Evolutionary conservation across 192 early-diverging fungal genomes (phyloP), one percentile per base, ranked within the genome.

Genomic region (Spinellus fusiger): DNA sequence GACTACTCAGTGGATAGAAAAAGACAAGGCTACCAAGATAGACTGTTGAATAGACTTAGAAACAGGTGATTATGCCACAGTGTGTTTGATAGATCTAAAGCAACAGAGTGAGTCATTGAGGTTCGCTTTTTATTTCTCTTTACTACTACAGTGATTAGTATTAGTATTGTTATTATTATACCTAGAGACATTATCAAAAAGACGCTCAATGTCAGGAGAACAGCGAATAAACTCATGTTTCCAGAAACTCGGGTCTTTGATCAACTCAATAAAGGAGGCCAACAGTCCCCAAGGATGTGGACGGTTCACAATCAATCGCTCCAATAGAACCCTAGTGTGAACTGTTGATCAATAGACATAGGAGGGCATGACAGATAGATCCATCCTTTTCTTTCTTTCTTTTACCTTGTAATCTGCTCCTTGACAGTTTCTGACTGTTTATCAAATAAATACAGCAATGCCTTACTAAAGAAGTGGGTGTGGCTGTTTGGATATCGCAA

Each of bases 201-300:
- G 66, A 16, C 84, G 80, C 61, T 93, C 87, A 56, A 93, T 89
- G 59, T 91, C 89, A 5, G 88, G 80, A 12, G 89, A 83, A 50
- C 85, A 85, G 32, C 82, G 75, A 7, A 80, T 81, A 48, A 85
- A 85, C 1, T 69, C 70, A 54, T 82, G 79, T 18, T 76, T 73
- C 81, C 83, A 83, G 70, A 85, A 85, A 38, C 71, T 66, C 54
- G 88, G 89, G 70, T 96, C 94, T 57, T 91, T 90, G 73, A 98
- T 91, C 62, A 99, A 71, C 67, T 98, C 94, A 51, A 96, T 96
- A 65, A 98, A 94, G 12, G 94, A 96, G 10, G 95, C 89, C 63
- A 98, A 77, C 55, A 99, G 80, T 12, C 97, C 97, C 89, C 96
- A 98, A 51, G 97, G 97, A 75, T 96, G 94, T 23, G 97, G 97